phyloP scores from a whole-genome alignment of 2,329 filamentous ascomycete species.

The Didymella glomerata region DNA sequence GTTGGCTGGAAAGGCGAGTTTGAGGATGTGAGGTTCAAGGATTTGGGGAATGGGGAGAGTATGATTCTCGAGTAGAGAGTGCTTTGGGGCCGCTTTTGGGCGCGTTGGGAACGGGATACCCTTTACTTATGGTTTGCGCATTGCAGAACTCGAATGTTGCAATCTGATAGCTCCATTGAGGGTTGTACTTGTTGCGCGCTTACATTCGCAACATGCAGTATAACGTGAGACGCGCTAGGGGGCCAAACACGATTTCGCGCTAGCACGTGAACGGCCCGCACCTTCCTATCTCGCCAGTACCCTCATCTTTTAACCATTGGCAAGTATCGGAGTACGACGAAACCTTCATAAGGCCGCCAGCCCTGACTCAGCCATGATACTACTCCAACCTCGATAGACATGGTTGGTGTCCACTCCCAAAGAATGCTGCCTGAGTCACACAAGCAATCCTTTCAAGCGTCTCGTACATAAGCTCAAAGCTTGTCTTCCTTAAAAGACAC shows the following conservation, averaged over 20 bases:
- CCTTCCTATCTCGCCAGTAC: not conserved
- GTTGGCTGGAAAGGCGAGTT: conserved; percentile 45
- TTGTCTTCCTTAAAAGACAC: not conserved
- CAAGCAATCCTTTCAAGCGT: not conserved
- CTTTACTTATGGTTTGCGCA: too few species aligned
- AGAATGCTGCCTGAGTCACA: not conserved
- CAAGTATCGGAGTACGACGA: not conserved
- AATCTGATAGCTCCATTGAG: too few species aligned
- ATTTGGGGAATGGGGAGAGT: conserved; percentile 65
- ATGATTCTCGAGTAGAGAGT: conserved; percentile 59
- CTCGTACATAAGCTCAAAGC: not conserved
- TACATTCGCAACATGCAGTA: not conserved
- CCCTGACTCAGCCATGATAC: not conserved
- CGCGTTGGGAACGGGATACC: not conserved
- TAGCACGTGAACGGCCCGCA: conserved; percentile 1
- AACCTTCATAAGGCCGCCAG: not conserved
- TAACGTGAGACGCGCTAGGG: not conserved
- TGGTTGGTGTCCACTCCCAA: not conserved
- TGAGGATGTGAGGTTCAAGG: conserved; percentile 58
- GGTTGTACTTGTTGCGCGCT: too few species aligned
- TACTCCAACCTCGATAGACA: not conserved
- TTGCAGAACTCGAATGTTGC: too few species aligned
- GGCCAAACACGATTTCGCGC: conserved; percentile 7
- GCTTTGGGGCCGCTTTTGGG: not conserved
- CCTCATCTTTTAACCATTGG: not conserved